phyloP scores from a whole-genome alignment of 306 rosid species.

The Corylus americana region DNA sequence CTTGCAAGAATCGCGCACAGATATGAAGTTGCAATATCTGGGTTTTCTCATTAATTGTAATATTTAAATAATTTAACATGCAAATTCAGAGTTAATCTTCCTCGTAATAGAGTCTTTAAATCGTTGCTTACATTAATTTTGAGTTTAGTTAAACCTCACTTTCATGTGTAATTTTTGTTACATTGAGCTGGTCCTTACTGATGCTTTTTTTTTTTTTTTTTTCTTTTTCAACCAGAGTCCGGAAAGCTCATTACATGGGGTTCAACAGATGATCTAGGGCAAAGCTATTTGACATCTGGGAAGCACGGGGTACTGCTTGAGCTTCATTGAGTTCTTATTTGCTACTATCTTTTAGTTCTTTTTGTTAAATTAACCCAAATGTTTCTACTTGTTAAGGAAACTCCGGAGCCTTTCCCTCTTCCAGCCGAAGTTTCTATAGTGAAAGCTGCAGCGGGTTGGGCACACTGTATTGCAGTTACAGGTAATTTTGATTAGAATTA shows the following conservation, averaged over 20 bases:
- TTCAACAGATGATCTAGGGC: constrained; percentile 94
- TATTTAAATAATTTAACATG: background rate
- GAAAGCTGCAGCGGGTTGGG: constrained; percentile 93
- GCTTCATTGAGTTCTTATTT: background rate
- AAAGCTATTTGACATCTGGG: constrained; percentile 94
- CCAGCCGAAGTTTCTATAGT: constrained; percentile 65
- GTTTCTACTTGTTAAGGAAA: constrained; percentile 64
- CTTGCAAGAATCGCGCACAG: background rate
- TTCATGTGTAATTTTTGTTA: background rate
- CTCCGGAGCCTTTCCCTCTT: constrained; percentile 90
- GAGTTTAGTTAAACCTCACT: background rate
- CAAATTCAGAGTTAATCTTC: background rate
- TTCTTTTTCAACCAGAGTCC: constrained; percentile 45
- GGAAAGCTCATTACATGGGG: constrained; percentile 98
- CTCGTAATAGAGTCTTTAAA: background rate
- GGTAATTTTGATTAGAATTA: constrained; percentile 48
- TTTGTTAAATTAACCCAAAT: constrained; percentile 22
- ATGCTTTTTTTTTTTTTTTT: constrained; percentile 19
- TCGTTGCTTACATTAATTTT: background rate
- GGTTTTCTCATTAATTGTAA: background rate
- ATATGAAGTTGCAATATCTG: background rate
- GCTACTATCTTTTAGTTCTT: background rate
- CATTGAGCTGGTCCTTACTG: background rate
- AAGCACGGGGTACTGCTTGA: constrained; percentile 80
- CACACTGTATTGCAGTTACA: constrained; percentile 84